Evolutionary conservation across 2,329 filamentous ascomycete genomes (phyloP).

Genomic region (Fusarium sp.): DNA sequence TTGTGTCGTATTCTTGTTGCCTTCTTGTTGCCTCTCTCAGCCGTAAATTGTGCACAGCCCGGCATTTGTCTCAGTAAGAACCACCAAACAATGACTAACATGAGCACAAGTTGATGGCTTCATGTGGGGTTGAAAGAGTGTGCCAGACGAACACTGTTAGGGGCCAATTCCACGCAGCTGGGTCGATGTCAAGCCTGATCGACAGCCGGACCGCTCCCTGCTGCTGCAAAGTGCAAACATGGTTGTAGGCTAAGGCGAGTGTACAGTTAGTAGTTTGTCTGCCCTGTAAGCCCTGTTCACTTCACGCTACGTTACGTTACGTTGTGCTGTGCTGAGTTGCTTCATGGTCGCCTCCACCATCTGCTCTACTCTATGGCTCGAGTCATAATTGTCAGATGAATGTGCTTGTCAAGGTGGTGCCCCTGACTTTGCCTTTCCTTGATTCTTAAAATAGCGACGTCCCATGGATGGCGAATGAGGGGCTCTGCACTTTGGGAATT

Average conservation of each 20-base stretch:
- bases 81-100: slow-evolving; percentile 9
- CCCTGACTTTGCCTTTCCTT: slow-evolving; percentile 46
- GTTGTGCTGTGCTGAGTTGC: background rate
- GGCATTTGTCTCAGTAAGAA: slow-evolving; percentile 28
- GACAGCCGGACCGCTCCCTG: slow-evolving; percentile 44
- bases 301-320: background rate
- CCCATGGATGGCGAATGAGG: slow-evolving; percentile 10
- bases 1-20: slow-evolving; percentile 12
- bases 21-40: slow-evolving; percentile 4
- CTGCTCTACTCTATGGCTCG: background rate
- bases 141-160: slow-evolving; percentile 15
- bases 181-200: slow-evolving; percentile 35
- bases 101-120: slow-evolving; percentile 28
- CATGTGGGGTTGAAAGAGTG: slow-evolving; percentile 19
- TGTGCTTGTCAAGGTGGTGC: slow-evolving; percentile 38
- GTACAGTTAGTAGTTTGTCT: slow-evolving; percentile 5
- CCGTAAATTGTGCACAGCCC: slow-evolving; percentile 22
- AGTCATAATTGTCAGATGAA: slow-evolving; percentile 19
- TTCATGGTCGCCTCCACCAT: slow-evolving; percentile 11
- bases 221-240: slow-evolving; percentile 30
- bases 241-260: slow-evolving; percentile 12
- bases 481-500: slow-evolving; percentile 18
- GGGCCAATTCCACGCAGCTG: slow-evolving; percentile 21
- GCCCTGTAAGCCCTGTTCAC: background rate
- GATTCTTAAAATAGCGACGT: slow-evolving; percentile 43